Percentiles rank a stretch among this genome's conserved stretches.
Conservation (phyloP, 331 rosid genomes). For the Pyrus hybrid region DNA sequence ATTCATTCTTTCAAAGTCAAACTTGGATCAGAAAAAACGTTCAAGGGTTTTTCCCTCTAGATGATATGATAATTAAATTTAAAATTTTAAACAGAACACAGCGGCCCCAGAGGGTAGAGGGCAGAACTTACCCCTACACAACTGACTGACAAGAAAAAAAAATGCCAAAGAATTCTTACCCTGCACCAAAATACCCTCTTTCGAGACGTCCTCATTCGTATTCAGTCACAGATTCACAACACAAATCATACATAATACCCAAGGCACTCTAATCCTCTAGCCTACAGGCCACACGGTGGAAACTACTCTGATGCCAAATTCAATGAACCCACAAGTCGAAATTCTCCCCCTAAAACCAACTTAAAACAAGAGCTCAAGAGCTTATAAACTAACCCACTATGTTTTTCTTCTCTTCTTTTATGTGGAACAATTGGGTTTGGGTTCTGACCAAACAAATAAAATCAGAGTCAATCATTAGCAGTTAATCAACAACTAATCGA, state of each 20-base stretch:
- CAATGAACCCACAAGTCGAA: not conserved
- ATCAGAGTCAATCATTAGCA: not conserved
- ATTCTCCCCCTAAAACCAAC: not conserved
- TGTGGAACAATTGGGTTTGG: not conserved
- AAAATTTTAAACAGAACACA: not conserved
- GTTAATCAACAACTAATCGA: not conserved
- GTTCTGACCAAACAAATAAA: not conserved
- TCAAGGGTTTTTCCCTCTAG: not conserved
- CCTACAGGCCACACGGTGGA: not conserved
- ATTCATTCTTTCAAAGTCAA: not conserved
- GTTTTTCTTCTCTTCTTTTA: not conserved
- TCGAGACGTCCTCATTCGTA: not conserved
- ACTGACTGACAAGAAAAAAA: not conserved
- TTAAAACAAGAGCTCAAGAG: not conserved
- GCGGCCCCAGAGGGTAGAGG: not conserved
- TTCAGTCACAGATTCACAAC: not conserved
- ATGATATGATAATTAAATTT: not conserved
- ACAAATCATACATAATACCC: not conserved
- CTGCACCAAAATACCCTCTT: not conserved
- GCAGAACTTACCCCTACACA: not conserved
- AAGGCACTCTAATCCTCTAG: not conserved
- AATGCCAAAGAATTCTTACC: not conserved
- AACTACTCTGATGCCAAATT: not conserved
- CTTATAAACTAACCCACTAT: not conserved
- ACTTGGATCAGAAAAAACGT: not conserved